Evolutionary conservation across 2,329 filamentous ascomycete genomes (phyloP), one percentile per base, ranked within the genome.

Genomic region (Parastagonospora avenae): DNA sequence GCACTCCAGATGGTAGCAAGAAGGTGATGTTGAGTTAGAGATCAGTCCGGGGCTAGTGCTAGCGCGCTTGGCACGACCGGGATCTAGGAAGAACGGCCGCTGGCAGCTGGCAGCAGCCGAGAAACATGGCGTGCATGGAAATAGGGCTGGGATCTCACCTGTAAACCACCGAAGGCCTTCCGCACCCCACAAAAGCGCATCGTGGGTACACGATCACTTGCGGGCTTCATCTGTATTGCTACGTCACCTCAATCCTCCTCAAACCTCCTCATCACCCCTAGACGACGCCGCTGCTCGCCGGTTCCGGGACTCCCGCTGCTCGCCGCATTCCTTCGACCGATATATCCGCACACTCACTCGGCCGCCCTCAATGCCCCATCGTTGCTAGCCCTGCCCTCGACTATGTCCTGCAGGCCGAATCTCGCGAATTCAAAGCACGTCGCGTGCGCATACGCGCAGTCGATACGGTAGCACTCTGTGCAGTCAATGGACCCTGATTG

Each of bases 401-500:
- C 52, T 66, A 72, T 72, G 68, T 68, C 52, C 63, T 59, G 55
- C 59, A 56, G 30, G 50, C 51, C 50, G 50, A 55, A 36, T 33
- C 52, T 59, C 57, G 48, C 49, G 28, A 33, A 16, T 44, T 32
- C 36, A 46, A 55, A 57, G 65, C 66, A 68, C 68, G 52, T 51
- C 59, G 63, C 61, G 68, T 68, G 69, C 63, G 55, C 44, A 47
- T 55, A 56, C 60, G 57, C 54, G 37, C 52, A 57, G 42, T 31
- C 33, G 30, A 44, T 43, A 28, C 55, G 53, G 54, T 67, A 66
- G 52, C 48, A 41, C 51, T 29, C 31, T 24, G 40, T 29, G 46
- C 52, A 38, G 46, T 60, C 61, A 57, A 68, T 69, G 66, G 63
- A 49, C 48, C 43, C 53, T 41, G 55, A 52, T 48, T 65, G 57